These are phyloP conservation scores for Aspergillus asperescens DNA, from an alignment of 495 filamentous ascomycete species.

Conservation along the genomic window DNA sequence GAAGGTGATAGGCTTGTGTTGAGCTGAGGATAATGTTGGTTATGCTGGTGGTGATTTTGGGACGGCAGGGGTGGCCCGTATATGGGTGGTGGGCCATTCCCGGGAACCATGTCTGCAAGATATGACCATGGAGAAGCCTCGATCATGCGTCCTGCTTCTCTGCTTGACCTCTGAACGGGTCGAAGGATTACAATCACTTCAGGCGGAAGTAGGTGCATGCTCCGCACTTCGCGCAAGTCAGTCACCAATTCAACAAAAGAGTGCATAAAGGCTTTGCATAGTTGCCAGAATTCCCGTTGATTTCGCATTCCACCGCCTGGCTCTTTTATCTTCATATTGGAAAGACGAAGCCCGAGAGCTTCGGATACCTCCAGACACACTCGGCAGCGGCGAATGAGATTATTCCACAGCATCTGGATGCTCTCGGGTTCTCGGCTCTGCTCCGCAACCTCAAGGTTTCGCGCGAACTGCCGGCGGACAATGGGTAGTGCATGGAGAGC, in stretches of 20 bases:
- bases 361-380: slow-evolving; percentile 62
- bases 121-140: slow-evolving; percentile 71
- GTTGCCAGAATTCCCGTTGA: slow-evolving; percentile 73
- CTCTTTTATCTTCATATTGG: slow-evolving; percentile 78
- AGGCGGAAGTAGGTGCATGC: slow-evolving; percentile 55
- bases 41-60: slow-evolving; percentile 32
- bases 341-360: slow-evolving; percentile 62
- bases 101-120: slow-evolving; percentile 37
- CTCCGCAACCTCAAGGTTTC: slow-evolving; percentile 43
- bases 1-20: slow-evolving; percentile 35
- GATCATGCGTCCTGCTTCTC: slow-evolving; percentile 68
- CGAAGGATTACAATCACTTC: slow-evolving; percentile 67
- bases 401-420: slow-evolving; percentile 60
- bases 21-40: slow-evolving; percentile 30
- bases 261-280: slow-evolving; percentile 71
- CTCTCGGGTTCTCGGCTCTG: slow-evolving; percentile 44
- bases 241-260: slow-evolving; percentile 69
- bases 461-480: slow-evolving; percentile 57
- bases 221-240: slow-evolving; percentile 63
- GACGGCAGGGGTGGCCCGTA: slow-evolving; percentile 40
- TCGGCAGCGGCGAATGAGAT: slow-evolving; percentile 60
- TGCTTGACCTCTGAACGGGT: slow-evolving; percentile 68
- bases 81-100: slow-evolving; percentile 25
- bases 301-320: slow-evolving; percentile 62
- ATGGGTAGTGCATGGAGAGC: slow-evolving; percentile 61